These are phyloP conservation scores for Aspergillus affinis DNA, from an alignment of 495 filamentous ascomycete species.

Conservation along the genomic window DNA sequence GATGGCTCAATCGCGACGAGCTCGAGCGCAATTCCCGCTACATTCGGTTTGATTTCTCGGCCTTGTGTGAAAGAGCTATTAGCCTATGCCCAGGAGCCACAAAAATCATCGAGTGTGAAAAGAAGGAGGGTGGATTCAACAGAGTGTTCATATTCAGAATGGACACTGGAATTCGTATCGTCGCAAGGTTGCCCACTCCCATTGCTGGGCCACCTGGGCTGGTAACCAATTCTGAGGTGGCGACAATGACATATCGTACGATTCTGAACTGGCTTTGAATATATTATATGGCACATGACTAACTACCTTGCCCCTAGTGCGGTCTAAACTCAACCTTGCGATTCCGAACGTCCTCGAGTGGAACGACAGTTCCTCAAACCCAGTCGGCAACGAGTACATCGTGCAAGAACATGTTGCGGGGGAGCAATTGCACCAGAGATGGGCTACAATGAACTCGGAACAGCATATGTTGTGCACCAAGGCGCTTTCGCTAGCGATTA, in stretches of 20 bases:
- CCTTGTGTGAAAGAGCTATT: constrained; percentile 33
- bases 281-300: constrained; percentile 7
- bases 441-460: too few species aligned
- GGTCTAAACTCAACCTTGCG: too few species aligned
- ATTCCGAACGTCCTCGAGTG: too few species aligned
- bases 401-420: too few species aligned
- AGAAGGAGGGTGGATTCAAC: constrained; percentile 45
- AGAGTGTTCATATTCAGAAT: constrained; percentile 41
- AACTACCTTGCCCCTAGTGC: constrained; percentile 18
- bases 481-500: too few species aligned
- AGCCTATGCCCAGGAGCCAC: constrained; percentile 30
- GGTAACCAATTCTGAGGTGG: constrained; percentile 46
- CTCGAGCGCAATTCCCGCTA: constrained; percentile 36
- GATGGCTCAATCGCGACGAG: constrained; percentile 44
- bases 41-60: constrained; percentile 40
- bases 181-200: constrained; percentile 39
- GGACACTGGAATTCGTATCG: constrained; percentile 32
- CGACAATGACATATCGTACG: constrained; percentile 45
- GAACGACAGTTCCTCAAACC: too few species aligned
- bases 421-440: too few species aligned
- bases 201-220: constrained; percentile 38
- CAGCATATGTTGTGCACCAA: too few species aligned
- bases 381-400: too few species aligned
- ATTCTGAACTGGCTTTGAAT: constrained; percentile 12
- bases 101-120: constrained; percentile 30